phyloP scores from a whole-genome alignment of 1,284 basidiomycete genomes.

The Volvariella surrecta region DNA sequence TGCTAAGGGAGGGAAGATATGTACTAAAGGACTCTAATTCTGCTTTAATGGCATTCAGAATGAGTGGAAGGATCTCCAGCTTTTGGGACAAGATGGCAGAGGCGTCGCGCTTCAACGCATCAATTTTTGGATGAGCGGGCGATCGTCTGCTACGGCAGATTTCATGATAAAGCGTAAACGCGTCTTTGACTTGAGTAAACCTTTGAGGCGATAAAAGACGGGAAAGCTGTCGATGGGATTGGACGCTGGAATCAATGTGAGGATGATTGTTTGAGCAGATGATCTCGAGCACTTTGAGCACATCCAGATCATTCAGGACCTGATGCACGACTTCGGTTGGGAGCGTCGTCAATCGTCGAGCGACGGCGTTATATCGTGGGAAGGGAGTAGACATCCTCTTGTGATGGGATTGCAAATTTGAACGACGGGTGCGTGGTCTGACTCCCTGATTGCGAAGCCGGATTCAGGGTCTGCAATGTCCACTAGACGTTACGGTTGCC shows the following conservation, averaged over 20 bases:
- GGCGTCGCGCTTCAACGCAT: constrained; percentile 3
- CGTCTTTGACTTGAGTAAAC: constrained; percentile 2
- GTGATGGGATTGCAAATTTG: too few species aligned
- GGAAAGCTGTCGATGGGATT: constrained; percentile 1
- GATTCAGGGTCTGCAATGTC: too few species aligned
- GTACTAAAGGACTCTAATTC: background rate
- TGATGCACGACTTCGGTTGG: constrained; percentile 6
- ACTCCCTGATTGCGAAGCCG: too few species aligned
- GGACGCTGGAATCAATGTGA: constrained; percentile 3
- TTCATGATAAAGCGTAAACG: constrained; percentile 5
- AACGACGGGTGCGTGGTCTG: too few species aligned
- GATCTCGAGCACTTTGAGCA: constrained; percentile 4
- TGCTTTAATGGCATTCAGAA: background rate
- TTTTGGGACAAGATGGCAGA: background rate
- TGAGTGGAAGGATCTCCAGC: background rate
- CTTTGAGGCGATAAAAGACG: background rate
- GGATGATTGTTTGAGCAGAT: constrained; percentile 3
- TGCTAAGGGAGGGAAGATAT: background rate
- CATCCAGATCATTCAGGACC: constrained; percentile 2
- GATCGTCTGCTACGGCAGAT: background rate
- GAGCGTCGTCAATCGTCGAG: constrained; percentile 1
- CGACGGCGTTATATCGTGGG: constrained; percentile 2
- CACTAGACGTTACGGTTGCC: too few species aligned
- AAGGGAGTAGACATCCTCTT: too few species aligned
- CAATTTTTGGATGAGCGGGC: constrained; percentile 4